Evolutionary conservation across 805 yeast species (phyloP), one percentile per base, ranked within the genome.

Genomic region (Metschnikowia vanudenii): DNA sequence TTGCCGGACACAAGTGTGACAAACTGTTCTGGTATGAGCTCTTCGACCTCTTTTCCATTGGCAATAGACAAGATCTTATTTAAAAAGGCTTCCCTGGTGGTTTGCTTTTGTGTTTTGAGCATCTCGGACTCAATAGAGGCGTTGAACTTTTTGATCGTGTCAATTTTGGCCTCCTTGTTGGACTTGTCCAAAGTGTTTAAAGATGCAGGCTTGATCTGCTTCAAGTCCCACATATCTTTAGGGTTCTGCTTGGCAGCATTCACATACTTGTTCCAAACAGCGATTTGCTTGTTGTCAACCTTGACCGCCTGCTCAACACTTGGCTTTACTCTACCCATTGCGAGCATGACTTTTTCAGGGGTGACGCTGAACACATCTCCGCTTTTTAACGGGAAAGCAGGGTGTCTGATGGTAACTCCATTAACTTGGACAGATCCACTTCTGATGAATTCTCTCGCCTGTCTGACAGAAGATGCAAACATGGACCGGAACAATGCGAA

Each of bases 401-500:
- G 96, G 57, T 86, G 88, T 57, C 76, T 79, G 50, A 91, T 84
- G 13, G 72, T 74, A 30, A 84, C 78, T 9, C 96, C 97, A 62
- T 92, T 94, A 33, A 92, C 98, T 52, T 75, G 72, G 11, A 92
- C 98, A 53, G 84, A 74, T 1, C 96, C 96, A 39, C 81, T 82
- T 13, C 87, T 66, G 49, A 94, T 83, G 59, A 86, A 89, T 62
- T 87, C 90, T 56, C 97, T 80, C 2, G 99, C 96, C 68, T 92
- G 98, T 74, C 97, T 83, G 3, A 89, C 81, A 7, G 96, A 86
- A 4, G 96, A 80, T 4, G 98, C 96, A 72, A 92, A 90, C 86
- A 92, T 77, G 16, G 97, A 75, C 67, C 99, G 82, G 71, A 88
- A 94, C 10, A 92, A 59, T 2, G 97, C 97, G 62, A 85, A 80